Percentiles rank a stretch among this genome's conserved stretches.
Conservation (phyloP, 2,329 filamentous ascomycete genomes). For the Venturia pyrina region DNA sequence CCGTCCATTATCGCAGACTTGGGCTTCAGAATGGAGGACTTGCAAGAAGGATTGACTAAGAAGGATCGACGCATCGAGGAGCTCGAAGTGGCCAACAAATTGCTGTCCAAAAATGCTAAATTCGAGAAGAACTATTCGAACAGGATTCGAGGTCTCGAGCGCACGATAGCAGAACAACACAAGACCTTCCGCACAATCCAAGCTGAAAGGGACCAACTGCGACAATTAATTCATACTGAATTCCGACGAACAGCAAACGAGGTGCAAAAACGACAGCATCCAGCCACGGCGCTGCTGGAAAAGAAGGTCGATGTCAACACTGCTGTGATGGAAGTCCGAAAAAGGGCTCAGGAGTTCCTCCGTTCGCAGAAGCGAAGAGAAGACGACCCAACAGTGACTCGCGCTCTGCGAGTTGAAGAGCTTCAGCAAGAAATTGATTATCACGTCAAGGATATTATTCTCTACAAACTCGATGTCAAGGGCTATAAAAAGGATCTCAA, state of each 20-base stretch:
- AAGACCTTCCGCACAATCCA: conserved; percentile 21
- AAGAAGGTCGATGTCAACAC: conserved; percentile 19
- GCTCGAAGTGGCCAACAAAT: background rate
- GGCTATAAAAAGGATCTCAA: conserved; percentile 33
- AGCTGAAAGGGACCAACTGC: conserved; percentile 30
- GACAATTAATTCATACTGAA: conserved; percentile 30
- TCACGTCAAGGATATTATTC: conserved; percentile 37
- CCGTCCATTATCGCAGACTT: conserved; percentile 7
- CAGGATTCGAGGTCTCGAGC: conserved; percentile 4
- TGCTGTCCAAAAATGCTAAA: background rate
- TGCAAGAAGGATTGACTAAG: background rate
- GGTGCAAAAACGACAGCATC: conserved; percentile 14
- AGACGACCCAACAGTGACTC: conserved; percentile 15
- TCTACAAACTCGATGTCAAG: conserved; percentile 39
- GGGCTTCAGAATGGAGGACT: conserved; percentile 11
- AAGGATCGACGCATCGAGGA: conserved; percentile 4
- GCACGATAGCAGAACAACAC: conserved; percentile 18
- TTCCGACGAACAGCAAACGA: conserved; percentile 26
- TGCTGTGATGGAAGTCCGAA: conserved; percentile 10
- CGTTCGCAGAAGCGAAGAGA: background rate
- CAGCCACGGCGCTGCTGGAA: conserved; percentile 17
- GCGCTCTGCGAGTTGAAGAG: conserved; percentile 14
- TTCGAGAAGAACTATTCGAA: background rate
- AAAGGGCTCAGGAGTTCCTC: background rate
- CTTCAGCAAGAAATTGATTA: conserved; percentile 32